phyloP scores from a whole-genome alignment of 176 grass and related monocot genomes.

The Triticum turgidum region DNA sequence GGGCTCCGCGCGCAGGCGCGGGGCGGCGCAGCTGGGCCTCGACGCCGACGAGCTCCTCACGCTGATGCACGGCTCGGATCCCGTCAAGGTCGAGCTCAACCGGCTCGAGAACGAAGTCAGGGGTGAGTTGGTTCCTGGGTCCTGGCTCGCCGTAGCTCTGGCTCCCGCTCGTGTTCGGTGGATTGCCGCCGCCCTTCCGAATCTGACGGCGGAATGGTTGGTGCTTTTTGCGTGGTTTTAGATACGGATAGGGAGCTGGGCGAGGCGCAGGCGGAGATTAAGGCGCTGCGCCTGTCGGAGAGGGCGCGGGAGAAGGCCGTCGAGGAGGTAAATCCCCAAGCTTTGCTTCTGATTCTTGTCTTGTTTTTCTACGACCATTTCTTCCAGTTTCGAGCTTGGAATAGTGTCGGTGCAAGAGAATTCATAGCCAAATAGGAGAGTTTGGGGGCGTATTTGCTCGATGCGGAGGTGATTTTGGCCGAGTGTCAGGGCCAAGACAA shows the following conservation, averaged over 20 bases:
- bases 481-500: neutral
- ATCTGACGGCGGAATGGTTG: conserved; percentile 7
- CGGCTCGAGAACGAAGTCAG: conserved; percentile 95
- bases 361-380: neutral
- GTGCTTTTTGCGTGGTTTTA: conserved; percentile 13
- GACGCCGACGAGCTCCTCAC: conserved; percentile 82
- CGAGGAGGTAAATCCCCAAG: conserved; percentile 65
- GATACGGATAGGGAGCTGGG: conserved; percentile 94
- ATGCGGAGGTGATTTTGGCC: neutral
- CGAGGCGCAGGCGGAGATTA: conserved; percentile 86
- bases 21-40: conserved; percentile 48
- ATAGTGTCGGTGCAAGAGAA: neutral
- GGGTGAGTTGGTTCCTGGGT: conserved; percentile 58
- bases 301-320: conserved; percentile 88
- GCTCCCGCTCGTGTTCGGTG: neutral
- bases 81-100: conserved; percentile 94
- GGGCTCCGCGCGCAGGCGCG: conserved; percentile 51
- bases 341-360: neutral
- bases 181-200: neutral
- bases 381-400: neutral
- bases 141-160: neutral
- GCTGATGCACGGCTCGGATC: conserved; percentile 96
- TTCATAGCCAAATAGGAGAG: neutral
- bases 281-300: conserved; percentile 81
- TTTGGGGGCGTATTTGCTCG: neutral